Conservation (phyloP, 106 monocot species). For the Posidonia australis region DNA sequence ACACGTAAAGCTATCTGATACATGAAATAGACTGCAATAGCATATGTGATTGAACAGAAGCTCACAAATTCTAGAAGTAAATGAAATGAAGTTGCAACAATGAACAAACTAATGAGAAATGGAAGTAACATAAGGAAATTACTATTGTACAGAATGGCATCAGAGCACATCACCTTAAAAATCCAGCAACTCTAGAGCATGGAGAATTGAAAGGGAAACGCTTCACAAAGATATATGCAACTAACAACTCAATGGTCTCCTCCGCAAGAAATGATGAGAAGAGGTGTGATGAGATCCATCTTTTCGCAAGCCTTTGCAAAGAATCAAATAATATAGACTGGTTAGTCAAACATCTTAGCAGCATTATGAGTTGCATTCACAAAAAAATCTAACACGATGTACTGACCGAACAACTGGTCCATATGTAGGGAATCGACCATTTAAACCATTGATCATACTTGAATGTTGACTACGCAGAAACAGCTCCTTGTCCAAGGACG, state of each 20-base stretch:
- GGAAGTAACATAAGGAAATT: too few species aligned
- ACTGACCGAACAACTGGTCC: constrained; percentile 79
- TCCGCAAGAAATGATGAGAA: constrained; percentile 75
- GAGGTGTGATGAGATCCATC: constrained; percentile 84
- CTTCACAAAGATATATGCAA: constrained; percentile 81
- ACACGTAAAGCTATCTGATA: too few species aligned
- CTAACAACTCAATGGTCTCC: constrained; percentile 84
- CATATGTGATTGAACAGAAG: too few species aligned
- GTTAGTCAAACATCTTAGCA: background rate
- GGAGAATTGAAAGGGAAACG: constrained; percentile 76
- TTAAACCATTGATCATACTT: constrained; percentile 96
- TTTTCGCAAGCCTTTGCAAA: constrained; percentile 76
- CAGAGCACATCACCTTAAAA: constrained; percentile 53
- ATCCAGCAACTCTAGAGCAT: constrained; percentile 72
- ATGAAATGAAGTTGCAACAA: too few species aligned
- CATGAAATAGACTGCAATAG: too few species aligned
- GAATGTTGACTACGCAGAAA: constrained; percentile 83
- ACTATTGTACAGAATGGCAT: background rate
- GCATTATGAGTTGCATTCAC: background rate
- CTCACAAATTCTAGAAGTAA: too few species aligned
- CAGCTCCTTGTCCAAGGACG: constrained; percentile 56
- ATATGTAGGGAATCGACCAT: constrained; percentile 68
- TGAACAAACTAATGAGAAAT: too few species aligned
- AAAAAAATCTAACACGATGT: background rate
- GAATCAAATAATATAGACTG: background rate